Conservation (phyloP, 2,329 filamentous ascomycete genomes). For the Claviceps pusilla region DNA sequence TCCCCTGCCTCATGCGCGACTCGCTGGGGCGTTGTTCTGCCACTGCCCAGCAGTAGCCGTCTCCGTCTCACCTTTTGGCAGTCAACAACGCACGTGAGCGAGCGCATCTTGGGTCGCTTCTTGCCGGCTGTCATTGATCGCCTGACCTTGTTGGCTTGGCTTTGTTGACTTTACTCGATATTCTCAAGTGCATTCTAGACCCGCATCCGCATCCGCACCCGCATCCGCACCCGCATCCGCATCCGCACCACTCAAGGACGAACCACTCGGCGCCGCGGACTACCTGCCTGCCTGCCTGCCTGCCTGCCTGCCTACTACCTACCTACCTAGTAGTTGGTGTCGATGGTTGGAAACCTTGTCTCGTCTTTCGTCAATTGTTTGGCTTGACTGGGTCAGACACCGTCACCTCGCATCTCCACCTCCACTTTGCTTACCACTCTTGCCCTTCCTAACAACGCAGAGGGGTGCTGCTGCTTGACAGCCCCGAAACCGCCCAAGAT, state of each 20-base stretch:
- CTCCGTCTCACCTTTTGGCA: neutral
- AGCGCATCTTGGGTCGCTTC: neutral
- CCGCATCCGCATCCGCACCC: neutral
- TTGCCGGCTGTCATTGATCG: neutral
- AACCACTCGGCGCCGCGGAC: slow-evolving; percentile 3
- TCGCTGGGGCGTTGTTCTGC: neutral
- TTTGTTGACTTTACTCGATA: neutral
- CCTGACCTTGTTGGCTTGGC: neutral
- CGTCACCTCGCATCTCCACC: slow-evolving; percentile 9
- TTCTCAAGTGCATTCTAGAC: neutral
- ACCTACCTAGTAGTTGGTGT: neutral
- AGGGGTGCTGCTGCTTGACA: slow-evolving; percentile 61
- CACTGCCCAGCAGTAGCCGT: neutral
- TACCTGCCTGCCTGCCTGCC: neutral
- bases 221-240: neutral
- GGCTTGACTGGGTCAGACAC: slow-evolving; percentile 14
- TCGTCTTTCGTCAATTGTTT: slow-evolving; percentile 13
- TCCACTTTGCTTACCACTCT: slow-evolving; percentile 17
- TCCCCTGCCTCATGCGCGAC: neutral
- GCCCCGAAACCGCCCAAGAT: slow-evolving; percentile 70
- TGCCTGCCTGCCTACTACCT: neutral
- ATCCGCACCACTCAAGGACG: neutral
- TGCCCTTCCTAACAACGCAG: slow-evolving; percentile 27
- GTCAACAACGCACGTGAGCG: neutral
- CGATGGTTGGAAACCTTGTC: slow-evolving; percentile 8